These are phyloP conservation scores for Lachancea thermotolerans DNA, from an alignment of 805 yeast genomes.

Conservation along the genomic window DNA sequence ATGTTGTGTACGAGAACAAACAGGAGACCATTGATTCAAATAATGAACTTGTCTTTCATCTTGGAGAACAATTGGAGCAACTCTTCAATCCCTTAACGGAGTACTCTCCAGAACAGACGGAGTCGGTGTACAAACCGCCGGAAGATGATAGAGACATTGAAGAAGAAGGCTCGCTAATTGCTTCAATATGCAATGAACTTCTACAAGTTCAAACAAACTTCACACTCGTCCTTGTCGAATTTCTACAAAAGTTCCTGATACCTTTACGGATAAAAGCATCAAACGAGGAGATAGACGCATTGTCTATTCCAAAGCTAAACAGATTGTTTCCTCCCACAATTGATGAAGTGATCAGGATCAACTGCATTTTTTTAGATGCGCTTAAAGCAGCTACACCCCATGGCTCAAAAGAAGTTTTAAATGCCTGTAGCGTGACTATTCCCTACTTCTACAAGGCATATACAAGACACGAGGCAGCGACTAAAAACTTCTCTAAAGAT, in stretches of 20 bases:
- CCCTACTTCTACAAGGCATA: conserved; percentile 92
- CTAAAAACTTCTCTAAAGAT: conserved; percentile 51
- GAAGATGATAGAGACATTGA: conserved; percentile 12
- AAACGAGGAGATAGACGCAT: conserved; percentile 43
- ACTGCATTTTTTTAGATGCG: conserved; percentile 76
- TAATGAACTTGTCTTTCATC: conserved; percentile 63
- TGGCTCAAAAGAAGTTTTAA: conserved; percentile 71
- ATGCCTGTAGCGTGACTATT: conserved; percentile 72
- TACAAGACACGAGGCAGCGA: conserved; percentile 90
- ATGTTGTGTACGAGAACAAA: conserved; percentile 62
- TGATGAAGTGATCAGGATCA: conserved; percentile 86
- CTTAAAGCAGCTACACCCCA: conserved; percentile 56
- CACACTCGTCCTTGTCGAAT: conserved; percentile 63
- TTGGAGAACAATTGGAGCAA: conserved; percentile 84
- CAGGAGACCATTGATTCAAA: conserved; percentile 53
- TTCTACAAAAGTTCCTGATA: conserved; percentile 70
- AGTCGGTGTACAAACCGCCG: conserved; percentile 62
- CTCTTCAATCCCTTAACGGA: conserved; percentile 85
- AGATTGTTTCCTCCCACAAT: conserved; percentile 88
- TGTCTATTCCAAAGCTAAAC: conserved; percentile 63
- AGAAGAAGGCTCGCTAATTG: conserved; percentile 36
- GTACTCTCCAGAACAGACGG: conserved; percentile 86
- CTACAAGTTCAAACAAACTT: conserved; percentile 65
- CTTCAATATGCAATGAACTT: conserved; percentile 59
- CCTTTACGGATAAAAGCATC: conserved; percentile 70